Evolutionary conservation across 257 asterid species (phyloP), one percentile per base, ranked within the genome.

Genomic region (Fraxinus cuspidata): DNA sequence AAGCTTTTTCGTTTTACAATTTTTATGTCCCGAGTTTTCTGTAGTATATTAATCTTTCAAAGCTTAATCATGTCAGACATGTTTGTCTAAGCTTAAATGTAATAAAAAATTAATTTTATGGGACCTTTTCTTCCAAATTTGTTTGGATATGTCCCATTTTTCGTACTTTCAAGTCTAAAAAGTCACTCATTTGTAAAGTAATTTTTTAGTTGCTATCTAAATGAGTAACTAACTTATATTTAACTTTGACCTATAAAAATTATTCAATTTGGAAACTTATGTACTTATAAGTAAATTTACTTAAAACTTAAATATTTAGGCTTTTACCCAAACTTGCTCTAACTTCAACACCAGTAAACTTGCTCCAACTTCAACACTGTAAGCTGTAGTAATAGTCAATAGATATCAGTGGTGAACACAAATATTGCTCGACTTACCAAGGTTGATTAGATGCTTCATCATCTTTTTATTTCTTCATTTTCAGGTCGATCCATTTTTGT

Each of bases 401-500:
- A 4, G 21, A 49, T 49, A 12, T 49, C 49, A 49, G 3, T 49
- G 58, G 58, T 49, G 2, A 18, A 13, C 4, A 4, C 58, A 49
- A 49, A 49, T 49, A 49, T 49, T 49, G 7, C 21, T 49, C 8
- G 27, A 37, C 34, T 71, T 16, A 44, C 64, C 25, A 72, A 1
- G 58, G 58, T 16, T 49, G 7, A 8, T 35, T 49, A 49, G 60
- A 49, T 49, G 60, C 60, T 18, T 49, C 19, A 23, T 34, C 51
- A 5, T 9, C 34, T n/a, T 32, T 18, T 60, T 71, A 71, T 74
- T 72, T 60, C 5, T 79, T 69, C 67, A 68, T 74, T 67, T 71
- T 82, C 90, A 95, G 99, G 90, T 90, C 68, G 99, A 93, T 86
- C 99, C 99, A 34, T 96, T 87, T 86, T 81, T 96, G 82, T 82